Base-by-base conservation (phyloP, 352 stramenopile species). In the Phytopythium oedochilum region DNA sequence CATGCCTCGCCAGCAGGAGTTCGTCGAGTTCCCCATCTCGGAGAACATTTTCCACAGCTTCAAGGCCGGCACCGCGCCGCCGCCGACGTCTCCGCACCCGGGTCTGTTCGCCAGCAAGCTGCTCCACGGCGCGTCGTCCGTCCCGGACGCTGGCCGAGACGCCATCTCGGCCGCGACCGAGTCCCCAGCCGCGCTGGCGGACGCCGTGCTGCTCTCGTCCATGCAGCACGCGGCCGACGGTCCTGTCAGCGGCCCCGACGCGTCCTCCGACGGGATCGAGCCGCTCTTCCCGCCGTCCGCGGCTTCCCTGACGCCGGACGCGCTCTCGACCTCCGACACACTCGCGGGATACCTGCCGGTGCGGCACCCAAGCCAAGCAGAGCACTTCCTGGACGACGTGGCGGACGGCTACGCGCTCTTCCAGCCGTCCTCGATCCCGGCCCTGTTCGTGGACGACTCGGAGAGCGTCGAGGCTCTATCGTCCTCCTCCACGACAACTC, bases 31-130 rank as follows among this genome's bases (percentile, higher is more conserved):
- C 26, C 68, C 70, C 12, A 71, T 85, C 3, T 63, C 75, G 1
- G 72, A 85, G 29, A 74, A 70, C 34, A 66, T 81, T 28, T 78
- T 81, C 55, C 64, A 81, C 47, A 67, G 71, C 22, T 63, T 79
- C 61, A 60, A 68, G 43, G 5, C 17, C 70, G 17, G 66, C 61
- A 55, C 42, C 58, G 44, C 56, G 15, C 53, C 53, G 9, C 43
- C 57, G 7, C 40, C 59, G 14, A 51, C 70, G 15, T 32, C 59
- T 29, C 47, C 55, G 15, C 35, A n/a, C 10, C 48, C 20, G 22
- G 48, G 48, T 12, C 10, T 44, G 10, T 54, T 54, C 32, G 48
- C 32, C 18, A 54, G 34, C 32, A 54, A 54, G 9, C 20, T 54
- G 20, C 39, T 45, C 48, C 48, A 54, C 20, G 32, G 31, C 8